Conservation (phyloP, 805 yeast species). For the Sungouiozyma ichnusensis region DNA sequence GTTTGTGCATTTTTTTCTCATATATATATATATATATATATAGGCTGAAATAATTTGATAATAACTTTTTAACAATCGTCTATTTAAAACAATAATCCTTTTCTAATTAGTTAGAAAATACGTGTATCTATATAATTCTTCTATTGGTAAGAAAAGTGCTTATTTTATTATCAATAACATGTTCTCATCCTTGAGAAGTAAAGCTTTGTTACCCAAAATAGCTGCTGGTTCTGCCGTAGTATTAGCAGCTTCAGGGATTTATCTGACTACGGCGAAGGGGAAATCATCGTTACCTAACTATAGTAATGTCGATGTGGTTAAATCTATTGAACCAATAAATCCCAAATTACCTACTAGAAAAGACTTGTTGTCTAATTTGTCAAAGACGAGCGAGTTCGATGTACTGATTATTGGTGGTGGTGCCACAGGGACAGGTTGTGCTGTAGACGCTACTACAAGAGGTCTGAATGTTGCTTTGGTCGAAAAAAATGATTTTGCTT, state of each 20-base stretch:
- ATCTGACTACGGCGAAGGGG: neutral
- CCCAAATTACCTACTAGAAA: slow-evolving; percentile 38
- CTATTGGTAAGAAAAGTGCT: neutral
- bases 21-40: too few relatives aligned
- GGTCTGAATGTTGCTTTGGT: slow-evolving; percentile 82
- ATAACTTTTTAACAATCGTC: too few relatives aligned
- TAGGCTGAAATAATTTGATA: too few relatives aligned
- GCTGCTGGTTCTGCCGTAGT: slow-evolving; percentile 9
- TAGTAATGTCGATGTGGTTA: slow-evolving; percentile 6
- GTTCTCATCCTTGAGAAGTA: neutral
- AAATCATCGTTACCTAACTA: neutral
- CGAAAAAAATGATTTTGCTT: slow-evolving; percentile 82
- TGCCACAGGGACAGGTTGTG: slow-evolving; percentile 91
- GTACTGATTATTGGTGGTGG: slow-evolving; percentile 92
- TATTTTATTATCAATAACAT: neutral
- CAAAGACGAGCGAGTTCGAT: slow-evolving; percentile 47
- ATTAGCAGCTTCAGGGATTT: slow-evolving; percentile 3
- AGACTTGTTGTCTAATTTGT: slow-evolving; percentile 39
- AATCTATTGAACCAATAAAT: neutral
- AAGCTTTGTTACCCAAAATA: neutral
- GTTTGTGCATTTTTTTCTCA: too few relatives aligned
- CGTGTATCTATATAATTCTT: too few relatives aligned
- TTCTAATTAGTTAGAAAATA: too few relatives aligned
- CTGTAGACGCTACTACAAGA: slow-evolving; percentile 82
- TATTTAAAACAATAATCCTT: too few relatives aligned